Evolutionary conservation across 2,329 filamentous ascomycete genomes (phyloP).

Genomic region (Cadophora gregata): DNA sequence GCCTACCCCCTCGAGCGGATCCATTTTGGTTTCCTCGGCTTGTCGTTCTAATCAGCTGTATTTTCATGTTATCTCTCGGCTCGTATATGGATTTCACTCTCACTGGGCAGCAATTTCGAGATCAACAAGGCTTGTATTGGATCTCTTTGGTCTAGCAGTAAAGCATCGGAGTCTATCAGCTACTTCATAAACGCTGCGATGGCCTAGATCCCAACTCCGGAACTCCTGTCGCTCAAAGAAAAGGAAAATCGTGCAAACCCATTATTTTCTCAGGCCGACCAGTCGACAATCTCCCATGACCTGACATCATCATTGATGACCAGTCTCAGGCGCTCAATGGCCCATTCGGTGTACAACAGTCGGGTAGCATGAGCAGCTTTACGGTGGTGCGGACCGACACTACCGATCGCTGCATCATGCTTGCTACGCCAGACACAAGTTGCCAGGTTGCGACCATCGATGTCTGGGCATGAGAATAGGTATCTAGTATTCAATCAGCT

Average conservation of each 20-base stretch:
- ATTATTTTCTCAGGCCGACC: conserved; percentile 50
- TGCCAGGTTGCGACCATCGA: conserved; percentile 76
- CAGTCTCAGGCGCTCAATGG: conserved; percentile 73
- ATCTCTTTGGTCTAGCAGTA: conserved; percentile 13
- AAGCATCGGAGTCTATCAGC: background rate
- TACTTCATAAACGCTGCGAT: background rate
- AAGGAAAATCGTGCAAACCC: background rate
- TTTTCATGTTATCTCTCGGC: background rate
- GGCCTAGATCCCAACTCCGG: background rate
- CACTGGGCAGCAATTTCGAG: background rate
- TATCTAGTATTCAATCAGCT: conserved; percentile 60
- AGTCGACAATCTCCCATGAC: conserved; percentile 68
- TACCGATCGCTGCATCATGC: conserved; percentile 64
- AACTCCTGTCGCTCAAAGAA: conserved; percentile 17
- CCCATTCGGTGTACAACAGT: conserved; percentile 69
- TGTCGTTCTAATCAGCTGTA: background rate
- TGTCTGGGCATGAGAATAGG: conserved; percentile 83
- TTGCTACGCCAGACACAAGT: conserved; percentile 73
- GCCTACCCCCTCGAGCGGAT: background rate
- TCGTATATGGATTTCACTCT: background rate
- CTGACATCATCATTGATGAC: conserved; percentile 68
- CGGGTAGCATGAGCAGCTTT: conserved; percentile 70
- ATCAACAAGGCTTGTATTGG: background rate
- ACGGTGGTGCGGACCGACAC: conserved; percentile 63
- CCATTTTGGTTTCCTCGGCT: background rate